Evolutionary conservation across 441 rosid genomes (phyloP).

Genomic region (Croton setiger): DNA sequence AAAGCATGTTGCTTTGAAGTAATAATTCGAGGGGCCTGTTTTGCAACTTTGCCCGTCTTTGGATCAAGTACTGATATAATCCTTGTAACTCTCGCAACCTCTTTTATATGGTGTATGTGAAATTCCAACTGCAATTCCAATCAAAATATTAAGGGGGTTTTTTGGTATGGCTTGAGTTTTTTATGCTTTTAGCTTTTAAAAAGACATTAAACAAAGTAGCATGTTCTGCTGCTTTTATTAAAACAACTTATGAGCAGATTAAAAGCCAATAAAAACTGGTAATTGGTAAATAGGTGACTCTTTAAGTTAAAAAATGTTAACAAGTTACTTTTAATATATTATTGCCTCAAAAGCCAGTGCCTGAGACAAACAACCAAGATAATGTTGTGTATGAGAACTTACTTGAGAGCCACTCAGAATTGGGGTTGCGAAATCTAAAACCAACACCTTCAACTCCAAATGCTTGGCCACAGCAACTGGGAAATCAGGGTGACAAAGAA

Average conservation of each 20-base stretch:
- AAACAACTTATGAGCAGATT: too few relatives aligned
- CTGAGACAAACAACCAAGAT: background rate
- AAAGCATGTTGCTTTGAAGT: conserved; percentile 76
- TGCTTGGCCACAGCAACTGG: conserved; percentile 68
- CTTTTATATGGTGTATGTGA: conserved; percentile 86
- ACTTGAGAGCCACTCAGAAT: conserved; percentile 94
- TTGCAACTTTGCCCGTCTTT: conserved; percentile 79
- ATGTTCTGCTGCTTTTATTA: too few relatives aligned
- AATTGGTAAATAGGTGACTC: too few relatives aligned
- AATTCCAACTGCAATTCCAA: conserved; percentile 69
- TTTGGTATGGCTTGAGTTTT: too few relatives aligned
- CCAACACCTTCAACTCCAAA: conserved; percentile 71
- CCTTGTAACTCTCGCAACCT: conserved; percentile 68
- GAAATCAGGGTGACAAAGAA: conserved; percentile 85
- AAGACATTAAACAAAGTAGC: too few relatives aligned
- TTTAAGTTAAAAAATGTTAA: too few relatives aligned
- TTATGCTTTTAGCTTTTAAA: too few relatives aligned
- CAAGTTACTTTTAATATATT: too few relatives aligned
- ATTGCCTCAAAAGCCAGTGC: conserved; percentile 1
- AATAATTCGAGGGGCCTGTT: conserved; percentile 80
- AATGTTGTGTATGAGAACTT: conserved; percentile 1
- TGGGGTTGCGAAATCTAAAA: conserved; percentile 73
- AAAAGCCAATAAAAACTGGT: too few relatives aligned
- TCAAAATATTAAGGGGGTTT: conserved; percentile 24
- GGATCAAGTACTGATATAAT: conserved; percentile 72